Evolutionary conservation across 106 monocot genomes (phyloP).

Genomic region (Dioscorea zingiberensis): DNA sequence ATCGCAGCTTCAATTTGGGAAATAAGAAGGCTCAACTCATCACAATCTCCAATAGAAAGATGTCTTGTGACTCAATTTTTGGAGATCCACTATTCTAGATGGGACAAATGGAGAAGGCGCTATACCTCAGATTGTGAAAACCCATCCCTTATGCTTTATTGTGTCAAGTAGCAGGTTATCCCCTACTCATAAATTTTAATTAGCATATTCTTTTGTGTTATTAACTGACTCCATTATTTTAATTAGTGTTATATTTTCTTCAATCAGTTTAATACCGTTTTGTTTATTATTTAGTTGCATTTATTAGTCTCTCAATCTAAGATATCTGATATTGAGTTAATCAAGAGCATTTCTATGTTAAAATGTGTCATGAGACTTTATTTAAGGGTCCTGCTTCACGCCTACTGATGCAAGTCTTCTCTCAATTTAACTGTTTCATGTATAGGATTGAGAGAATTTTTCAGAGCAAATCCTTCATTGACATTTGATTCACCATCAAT

Average conservation of each 20-base stretch:
- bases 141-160: slow-evolving; percentile 68
- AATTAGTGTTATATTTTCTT: neutral
- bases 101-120: slow-evolving; percentile 69
- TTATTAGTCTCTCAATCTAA: too few species aligned
- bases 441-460: slow-evolving; percentile 83
- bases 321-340: too few species aligned
- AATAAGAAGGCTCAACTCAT: slow-evolving; percentile 51
- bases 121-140: slow-evolving; percentile 46
- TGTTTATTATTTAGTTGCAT: too few species aligned
- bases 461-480: slow-evolving; percentile 67
- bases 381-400: too few species aligned
- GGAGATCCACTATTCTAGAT: slow-evolving; percentile 54
- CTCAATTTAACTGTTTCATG: too few species aligned
- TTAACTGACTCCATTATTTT: neutral
- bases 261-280: too few species aligned
- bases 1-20: slow-evolving; percentile 92
- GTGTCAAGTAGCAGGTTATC: slow-evolving; percentile 84
- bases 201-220: too few species aligned
- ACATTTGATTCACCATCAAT: slow-evolving; percentile 39
- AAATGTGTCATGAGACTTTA: too few species aligned
- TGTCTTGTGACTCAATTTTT: slow-evolving; percentile 77
- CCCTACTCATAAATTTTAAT: too few species aligned
- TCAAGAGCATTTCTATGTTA: too few species aligned
- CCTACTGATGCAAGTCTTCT: too few species aligned
- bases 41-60: slow-evolving; percentile 43